Base-by-base conservation (phyloP, 192 early-diverging fungal species). In the Neocallimastix lanati region DNA sequence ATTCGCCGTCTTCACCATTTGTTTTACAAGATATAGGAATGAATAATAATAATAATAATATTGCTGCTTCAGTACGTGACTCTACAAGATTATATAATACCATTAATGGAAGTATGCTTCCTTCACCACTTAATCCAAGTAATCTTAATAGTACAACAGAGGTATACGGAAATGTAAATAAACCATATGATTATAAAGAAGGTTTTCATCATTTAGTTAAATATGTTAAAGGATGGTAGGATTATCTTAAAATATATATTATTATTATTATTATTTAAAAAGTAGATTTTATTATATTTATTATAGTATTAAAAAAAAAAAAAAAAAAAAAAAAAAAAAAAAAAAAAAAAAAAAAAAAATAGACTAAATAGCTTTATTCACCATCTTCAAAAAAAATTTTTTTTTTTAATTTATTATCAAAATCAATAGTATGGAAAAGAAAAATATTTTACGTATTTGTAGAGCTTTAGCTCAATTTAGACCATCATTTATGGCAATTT, bases 191-290 rank as follows among this genome's bases (percentile, higher is more conserved):
- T 81, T 96, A 98, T 88, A 90, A 92, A 16, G 94, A 94, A 82
- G 96, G 96, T 12, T 98, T 94, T 85, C 96, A 96, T 83, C 96
- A 92, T 82, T 86, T 96, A 58, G 91, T 98, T 78, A 87, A 89
- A 29, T 91, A 94, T 81, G 92, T 96, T 76, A 88, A 89, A 79
- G 89, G 91, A 78, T 87, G 87, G 91, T 92, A n/a, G n/a, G n/a
- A n/a, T n/a, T n/a, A n/a, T n/a, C n/a, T n/a, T n/a, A n/a, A n/a
- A n/a, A n/a, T n/a, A n/a, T n/a, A n/a, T n/a, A n/a, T n/a, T n/a
- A n/a, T n/a, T n/a, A n/a, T n/a, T n/a, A n/a, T n/a, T n/a, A n/a
- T n/a, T n/a, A n/a, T n/a, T n/a, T n/a, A n/a, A n/a, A n/a, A n/a
- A n/a, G n/a, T n/a, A n/a, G n/a, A n/a, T n/a, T n/a, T n/a, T n/a